A percentile compares a stretch with the other conserved stretches of the same genome.
phyloP scores from a whole-genome alignment of 768 basidiomycete genomes.

The Clavulina sp. region DNA sequence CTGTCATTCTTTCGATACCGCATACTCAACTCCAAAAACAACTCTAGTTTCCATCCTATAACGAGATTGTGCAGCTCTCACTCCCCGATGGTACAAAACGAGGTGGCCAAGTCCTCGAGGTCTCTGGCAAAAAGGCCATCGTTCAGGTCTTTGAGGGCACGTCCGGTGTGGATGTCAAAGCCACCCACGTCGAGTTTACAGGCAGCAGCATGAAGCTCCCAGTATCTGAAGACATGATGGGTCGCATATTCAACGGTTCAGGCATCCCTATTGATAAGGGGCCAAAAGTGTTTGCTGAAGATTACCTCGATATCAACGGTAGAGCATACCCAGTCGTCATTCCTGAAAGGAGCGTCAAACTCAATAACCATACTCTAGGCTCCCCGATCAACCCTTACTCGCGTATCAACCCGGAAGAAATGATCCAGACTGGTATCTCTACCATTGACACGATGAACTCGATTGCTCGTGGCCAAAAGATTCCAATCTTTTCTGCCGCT shows the following conservation, averaged over 20 bases:
- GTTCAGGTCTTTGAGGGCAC: conserved; percentile 99
- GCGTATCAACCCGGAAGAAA: conserved; percentile 99
- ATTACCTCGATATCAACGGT: conserved; percentile 99
- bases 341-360: background rate
- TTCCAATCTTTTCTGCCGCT: conserved; percentile 98
- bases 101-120: conserved; percentile 94
- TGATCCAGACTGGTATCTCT: conserved; percentile 99
- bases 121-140: conserved; percentile 96
- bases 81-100: conserved; percentile 89
- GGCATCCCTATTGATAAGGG: conserved; percentile 97
- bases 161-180: conserved; percentile 90
- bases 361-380: conserved; percentile 46
- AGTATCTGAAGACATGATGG: conserved; percentile 97
- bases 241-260: conserved; percentile 97
- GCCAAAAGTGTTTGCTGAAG: conserved; percentile 97
- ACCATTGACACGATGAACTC: conserved; percentile 98
- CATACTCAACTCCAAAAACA: conserved; percentile 6
- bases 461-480: conserved; percentile 99
- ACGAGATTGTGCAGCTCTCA: conserved; percentile 92
- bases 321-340: background rate
- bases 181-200: conserved; percentile 94
- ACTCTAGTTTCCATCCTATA: conserved; percentile 90
- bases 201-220: conserved; percentile 98
- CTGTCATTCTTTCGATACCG: background rate
- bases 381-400: conserved; percentile 96